phyloP scores from a whole-genome alignment of 73 alveolate species.

The Paramecium primaurelia region DNA sequence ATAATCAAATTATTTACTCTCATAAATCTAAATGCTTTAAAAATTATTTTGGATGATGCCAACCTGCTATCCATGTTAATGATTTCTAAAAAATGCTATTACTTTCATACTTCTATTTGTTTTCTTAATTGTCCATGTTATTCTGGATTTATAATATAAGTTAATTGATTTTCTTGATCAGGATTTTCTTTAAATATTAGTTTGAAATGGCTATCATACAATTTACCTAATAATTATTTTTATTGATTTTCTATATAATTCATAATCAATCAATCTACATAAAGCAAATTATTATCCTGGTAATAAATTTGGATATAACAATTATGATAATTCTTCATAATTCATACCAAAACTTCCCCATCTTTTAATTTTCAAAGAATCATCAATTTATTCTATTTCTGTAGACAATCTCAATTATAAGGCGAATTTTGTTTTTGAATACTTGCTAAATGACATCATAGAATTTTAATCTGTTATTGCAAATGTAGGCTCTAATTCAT shows the following conservation, averaged over 20 bases:
- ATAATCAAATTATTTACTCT: not conserved
- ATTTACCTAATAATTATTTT: not conserved
- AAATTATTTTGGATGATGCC: conserved; percentile 7
- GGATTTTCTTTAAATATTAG: not conserved
- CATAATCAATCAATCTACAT: not conserved
- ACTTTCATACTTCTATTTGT: not conserved
- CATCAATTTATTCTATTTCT: not conserved
- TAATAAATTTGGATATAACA: not conserved
- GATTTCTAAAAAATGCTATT: not conserved
- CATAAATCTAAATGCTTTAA: not conserved
- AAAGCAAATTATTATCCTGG: not conserved
- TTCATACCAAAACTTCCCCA: not conserved
- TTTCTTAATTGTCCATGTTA: not conserved
- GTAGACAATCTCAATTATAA: not conserved
- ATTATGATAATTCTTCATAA: not conserved
- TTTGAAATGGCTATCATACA: not conserved
- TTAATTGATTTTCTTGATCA: not conserved
- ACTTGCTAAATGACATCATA: not conserved
- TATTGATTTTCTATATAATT: not conserved
- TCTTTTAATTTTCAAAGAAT: not conserved
- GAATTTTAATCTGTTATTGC: not conserved
- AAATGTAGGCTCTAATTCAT: not conserved
- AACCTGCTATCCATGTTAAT: not conserved
- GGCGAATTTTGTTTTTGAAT: not conserved
- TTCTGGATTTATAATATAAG: not conserved